Evolutionary conservation across 2,329 filamentous ascomycete species (phyloP), one percentile per base, ranked within the genome.

Genomic region (Xylaria sp.): DNA sequence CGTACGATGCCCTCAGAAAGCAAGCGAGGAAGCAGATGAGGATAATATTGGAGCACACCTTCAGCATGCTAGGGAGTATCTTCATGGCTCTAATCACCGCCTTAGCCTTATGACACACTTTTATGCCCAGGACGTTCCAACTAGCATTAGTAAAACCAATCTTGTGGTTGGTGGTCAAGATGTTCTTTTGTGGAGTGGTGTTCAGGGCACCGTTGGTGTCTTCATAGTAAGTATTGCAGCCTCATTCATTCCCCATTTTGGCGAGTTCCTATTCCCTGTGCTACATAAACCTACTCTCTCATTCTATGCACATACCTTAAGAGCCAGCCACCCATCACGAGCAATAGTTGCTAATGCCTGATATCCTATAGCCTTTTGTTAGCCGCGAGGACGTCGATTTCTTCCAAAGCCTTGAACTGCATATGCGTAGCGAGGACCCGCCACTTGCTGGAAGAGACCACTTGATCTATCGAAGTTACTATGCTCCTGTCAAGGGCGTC

Each of bases 371-470:
- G 65, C 96, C 97, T 0, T 98, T 99, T 78, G 85, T 94, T 55
- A 92, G 90, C 70, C 92, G 97, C 45, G 94, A 98, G 77, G 95
- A 98, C 75, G 93, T 97, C 58, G 96, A 98, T 79, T 98, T 99
- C 82, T 99, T 99, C 88, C 94, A 98, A 79, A 93, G 89, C 69
- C 85, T 99, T 27, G 96, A 99, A 82, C 90, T 92, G 77, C 93
- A 97, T 77, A 86, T 99, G 78, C 88, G 95, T 56, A 89, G 88
- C 12, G 93, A 97, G 77, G 94, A 97, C 76, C 87, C 94, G 42
- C 95, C 95, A 7, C 83, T 99, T 55, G 93, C 93, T 21, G 97
- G 96, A 50, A 88, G 97, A 72, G 97, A 99, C 79, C 96, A 99
- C 80, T 85, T 99, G 54, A 97, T 97, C 76, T 99, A 97, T 80